A percentile compares a stretch with the other conserved stretches of the same genome.
These are phyloP conservation scores for Wickerhamomyces silvicola DNA, from an alignment of 805 yeast species.

Conservation along the genomic window DNA sequence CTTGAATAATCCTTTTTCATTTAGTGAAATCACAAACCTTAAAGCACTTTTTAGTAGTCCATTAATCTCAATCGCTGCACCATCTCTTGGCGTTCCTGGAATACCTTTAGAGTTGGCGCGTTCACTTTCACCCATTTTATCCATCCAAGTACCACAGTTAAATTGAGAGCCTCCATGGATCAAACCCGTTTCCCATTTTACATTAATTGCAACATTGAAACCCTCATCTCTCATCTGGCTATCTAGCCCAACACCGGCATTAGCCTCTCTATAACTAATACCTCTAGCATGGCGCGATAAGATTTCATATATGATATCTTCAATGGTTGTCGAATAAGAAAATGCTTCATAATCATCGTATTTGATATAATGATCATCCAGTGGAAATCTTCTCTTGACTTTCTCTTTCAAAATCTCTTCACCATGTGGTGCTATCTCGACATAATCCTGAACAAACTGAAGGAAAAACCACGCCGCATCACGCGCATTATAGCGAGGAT, in stretches of 20 bases:
- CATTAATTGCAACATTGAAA: constrained; percentile 70
- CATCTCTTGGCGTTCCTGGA: constrained; percentile 98
- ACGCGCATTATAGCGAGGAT: constrained; percentile 92
- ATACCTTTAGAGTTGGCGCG: constrained; percentile 80
- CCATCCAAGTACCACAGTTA: constrained; percentile 99
- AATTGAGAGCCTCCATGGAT: constrained; percentile 86
- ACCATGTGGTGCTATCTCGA: constrained; percentile 63
- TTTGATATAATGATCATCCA: constrained; percentile 73
- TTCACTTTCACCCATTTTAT: constrained; percentile 94
- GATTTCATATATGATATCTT: constrained; percentile 78
- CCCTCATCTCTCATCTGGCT: constrained; percentile 92
- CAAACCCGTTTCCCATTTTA: constrained; percentile 88
- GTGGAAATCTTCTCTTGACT: constrained; percentile 80
- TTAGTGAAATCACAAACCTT: constrained; percentile 66
- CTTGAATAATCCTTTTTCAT: constrained; percentile 48
- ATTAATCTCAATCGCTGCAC: constrained; percentile 89
- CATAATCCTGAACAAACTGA: constrained; percentile 84
- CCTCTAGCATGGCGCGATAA: constrained; percentile 86
- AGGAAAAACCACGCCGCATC: constrained; percentile 96
- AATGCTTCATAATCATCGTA: constrained; percentile 71
- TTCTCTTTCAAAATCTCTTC: constrained; percentile 56
- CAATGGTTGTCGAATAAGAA: constrained; percentile 58
- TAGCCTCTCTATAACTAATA: constrained; percentile 84
- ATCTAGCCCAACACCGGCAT: constrained; percentile 85
- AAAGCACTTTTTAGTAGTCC: constrained; percentile 82